Evolutionary conservation across 2,329 filamentous ascomycete genomes (phyloP).

Genomic region (Fusarium sulawesiense): DNA sequence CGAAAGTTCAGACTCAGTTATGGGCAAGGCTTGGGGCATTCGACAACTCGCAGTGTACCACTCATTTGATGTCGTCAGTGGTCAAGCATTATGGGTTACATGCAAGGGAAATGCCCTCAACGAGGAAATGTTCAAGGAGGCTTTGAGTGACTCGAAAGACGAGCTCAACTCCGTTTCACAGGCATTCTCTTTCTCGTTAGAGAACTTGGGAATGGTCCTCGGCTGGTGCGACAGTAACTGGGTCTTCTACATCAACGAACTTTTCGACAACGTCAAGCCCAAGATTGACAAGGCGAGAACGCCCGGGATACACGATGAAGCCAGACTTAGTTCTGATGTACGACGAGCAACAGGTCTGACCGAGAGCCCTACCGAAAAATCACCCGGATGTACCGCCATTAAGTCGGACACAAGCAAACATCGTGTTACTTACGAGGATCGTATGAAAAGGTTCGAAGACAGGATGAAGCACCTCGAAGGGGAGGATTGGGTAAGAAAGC

Average conservation of each 20-base stretch:
- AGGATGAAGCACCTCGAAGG: not conserved
- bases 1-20: constrained; percentile 14
- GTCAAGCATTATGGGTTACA: constrained; percentile 14
- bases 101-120: constrained; percentile 22
- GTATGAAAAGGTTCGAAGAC: not conserved
- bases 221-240: constrained; percentile 35
- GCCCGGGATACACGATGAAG: not conserved
- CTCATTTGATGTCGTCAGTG: constrained; percentile 25
- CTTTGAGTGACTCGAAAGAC: not conserved
- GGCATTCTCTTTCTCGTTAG: not conserved
- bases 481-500: not conserved
- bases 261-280: not conserved
- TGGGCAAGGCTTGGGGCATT: not conserved
- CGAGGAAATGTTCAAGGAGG: constrained; percentile 5
- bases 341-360: not conserved
- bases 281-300: constrained; percentile 8
- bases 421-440: not conserved
- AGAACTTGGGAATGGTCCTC: constrained; percentile 13
- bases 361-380: not conserved
- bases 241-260: constrained; percentile 30
- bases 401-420: not conserved
- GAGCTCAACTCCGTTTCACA: not conserved
- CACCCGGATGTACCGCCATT: not conserved
- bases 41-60: constrained; percentile 34
- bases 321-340: not conserved